Conservation (phyloP, 495 filamentous ascomycete genomes). For the Aspergillus incahuasiensis region DNA sequence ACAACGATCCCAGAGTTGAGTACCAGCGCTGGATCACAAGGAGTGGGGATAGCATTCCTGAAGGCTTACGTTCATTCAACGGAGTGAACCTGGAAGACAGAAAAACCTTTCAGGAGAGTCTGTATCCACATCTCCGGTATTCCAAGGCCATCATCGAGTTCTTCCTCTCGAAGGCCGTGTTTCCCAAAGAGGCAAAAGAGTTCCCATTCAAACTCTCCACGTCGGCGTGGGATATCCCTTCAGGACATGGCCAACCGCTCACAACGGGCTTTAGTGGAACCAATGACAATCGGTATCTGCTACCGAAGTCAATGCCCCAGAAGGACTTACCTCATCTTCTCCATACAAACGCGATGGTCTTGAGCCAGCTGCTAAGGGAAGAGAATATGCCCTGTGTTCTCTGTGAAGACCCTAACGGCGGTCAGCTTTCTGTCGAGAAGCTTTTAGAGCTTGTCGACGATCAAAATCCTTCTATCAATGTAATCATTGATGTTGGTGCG, state of each 20-base stretch:
- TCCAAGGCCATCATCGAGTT: slow-evolving; percentile 52
- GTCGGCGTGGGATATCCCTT: slow-evolving; percentile 63
- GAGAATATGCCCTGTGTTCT: slow-evolving; percentile 11
- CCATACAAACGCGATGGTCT: slow-evolving; percentile 62
- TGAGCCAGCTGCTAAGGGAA: slow-evolving; percentile 47
- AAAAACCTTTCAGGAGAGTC: slow-evolving; percentile 25
- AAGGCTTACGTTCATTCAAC: slow-evolving; percentile 39
- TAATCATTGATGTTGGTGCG: slow-evolving; percentile 68
- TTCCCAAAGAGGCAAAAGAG: slow-evolving; percentile 56
- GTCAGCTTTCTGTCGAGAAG: slow-evolving; percentile 9
- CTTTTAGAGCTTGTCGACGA: slow-evolving; percentile 40
- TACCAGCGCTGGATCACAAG: slow-evolving; percentile 49
- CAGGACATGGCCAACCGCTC: slow-evolving; percentile 11
- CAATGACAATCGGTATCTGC: slow-evolving; percentile 54
- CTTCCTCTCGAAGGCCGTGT: slow-evolving; percentile 56
- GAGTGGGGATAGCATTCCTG: slow-evolving; percentile 29
- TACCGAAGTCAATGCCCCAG: slow-evolving; percentile 55
- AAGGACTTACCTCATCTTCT: slow-evolving; percentile 48
- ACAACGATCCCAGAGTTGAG: slow-evolving; percentile 51
- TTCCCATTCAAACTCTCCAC: slow-evolving; percentile 59
- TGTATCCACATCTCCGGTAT: slow-evolving; percentile 50
- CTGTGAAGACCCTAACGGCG: background rate
- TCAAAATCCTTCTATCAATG: slow-evolving; percentile 31
- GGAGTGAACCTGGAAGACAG: slow-evolving; percentile 57
- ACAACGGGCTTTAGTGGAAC: slow-evolving; percentile 71